These are phyloP conservation scores for Nitzschia palea DNA, from an alignment of 108 stramenopile genomes.

Conservation along the genomic window DNA sequence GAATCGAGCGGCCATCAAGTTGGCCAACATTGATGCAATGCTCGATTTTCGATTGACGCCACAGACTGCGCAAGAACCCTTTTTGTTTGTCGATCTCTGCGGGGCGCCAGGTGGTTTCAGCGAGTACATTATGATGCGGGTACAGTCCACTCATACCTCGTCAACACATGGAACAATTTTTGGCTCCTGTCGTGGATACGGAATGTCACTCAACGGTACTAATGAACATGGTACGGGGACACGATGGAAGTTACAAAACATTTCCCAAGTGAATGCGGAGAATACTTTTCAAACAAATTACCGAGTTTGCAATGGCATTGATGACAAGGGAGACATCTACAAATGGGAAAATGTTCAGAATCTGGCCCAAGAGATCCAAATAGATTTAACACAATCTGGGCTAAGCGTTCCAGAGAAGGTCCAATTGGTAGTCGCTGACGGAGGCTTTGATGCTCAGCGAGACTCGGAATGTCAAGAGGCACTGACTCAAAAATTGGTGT, in stretches of 20 bases:
- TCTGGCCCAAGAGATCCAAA: slow-evolving; percentile 39
- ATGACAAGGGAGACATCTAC: slow-evolving; percentile 85
- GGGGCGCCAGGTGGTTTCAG: slow-evolving; percentile 90
- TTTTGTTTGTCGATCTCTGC: slow-evolving; percentile 86
- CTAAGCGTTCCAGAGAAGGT: slow-evolving; percentile 21
- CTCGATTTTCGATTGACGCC: slow-evolving; percentile 52
- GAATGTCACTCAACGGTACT: slow-evolving; percentile 73
- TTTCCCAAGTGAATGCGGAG: not conserved
- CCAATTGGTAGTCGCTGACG: slow-evolving; percentile 83
- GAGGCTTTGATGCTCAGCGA: slow-evolving; percentile 89
- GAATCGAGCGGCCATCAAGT: slow-evolving; percentile 82
- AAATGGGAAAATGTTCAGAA: slow-evolving; percentile 75
- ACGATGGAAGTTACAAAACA: slow-evolving; percentile 55
- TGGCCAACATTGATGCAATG: slow-evolving; percentile 80
- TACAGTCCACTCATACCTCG: not conserved
- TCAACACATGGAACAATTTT: too few species aligned
- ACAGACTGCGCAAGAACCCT: slow-evolving; percentile 6
- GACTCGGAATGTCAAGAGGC: slow-evolving; percentile 78
- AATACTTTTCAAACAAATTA: slow-evolving; percentile 30
- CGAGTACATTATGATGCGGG: slow-evolving; percentile 80
- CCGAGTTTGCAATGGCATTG: slow-evolving; percentile 57
- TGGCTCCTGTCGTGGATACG: slow-evolving; percentile 65
- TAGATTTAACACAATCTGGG: slow-evolving; percentile 20
- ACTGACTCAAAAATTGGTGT: slow-evolving; percentile 64
- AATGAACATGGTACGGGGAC: slow-evolving; percentile 79